phyloP scores from a whole-genome alignment of 139 green algal species.

The Astrephomene gubernaculifera region DNA sequence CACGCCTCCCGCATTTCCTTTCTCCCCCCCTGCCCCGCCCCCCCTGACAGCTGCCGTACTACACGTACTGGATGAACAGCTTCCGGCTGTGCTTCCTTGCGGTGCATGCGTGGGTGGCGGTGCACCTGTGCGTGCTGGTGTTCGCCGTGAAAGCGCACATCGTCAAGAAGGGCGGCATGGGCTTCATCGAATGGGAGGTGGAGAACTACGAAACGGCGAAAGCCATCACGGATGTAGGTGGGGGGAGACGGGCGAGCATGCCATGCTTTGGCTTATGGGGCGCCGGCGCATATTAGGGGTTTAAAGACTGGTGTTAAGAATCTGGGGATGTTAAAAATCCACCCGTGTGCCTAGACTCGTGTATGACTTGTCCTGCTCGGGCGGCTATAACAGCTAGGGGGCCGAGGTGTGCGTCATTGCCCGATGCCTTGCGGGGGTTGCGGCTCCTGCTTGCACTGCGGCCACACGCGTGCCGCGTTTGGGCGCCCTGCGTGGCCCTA shows the following conservation, averaged over 20 bases:
- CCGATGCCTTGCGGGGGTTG: too few relatives aligned
- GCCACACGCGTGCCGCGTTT: neutral
- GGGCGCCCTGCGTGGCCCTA: neutral
- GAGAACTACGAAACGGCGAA: slow-evolving; percentile 8
- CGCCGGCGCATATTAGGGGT: too few relatives aligned
- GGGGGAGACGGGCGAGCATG: neutral
- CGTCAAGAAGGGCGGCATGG: slow-evolving; percentile 26
- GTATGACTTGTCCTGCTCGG: too few relatives aligned
- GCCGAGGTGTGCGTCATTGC: too few relatives aligned
- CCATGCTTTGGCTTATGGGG: too few relatives aligned
- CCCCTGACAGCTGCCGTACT: slow-evolving; percentile 55
- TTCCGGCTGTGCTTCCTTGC: slow-evolving; percentile 54
- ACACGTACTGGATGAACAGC: slow-evolving; percentile 60
- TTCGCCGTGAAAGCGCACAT: slow-evolving; percentile 34
- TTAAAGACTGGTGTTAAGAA: too few relatives aligned
- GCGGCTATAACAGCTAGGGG: too few relatives aligned
- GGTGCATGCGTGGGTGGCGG: slow-evolving; percentile 54
- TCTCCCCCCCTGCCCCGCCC: neutral
- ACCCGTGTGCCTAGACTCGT: neutral
- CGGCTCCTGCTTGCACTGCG: neutral
- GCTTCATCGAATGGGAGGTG: slow-evolving; percentile 23
- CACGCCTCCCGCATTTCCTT: too few relatives aligned
- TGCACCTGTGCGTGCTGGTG: slow-evolving; percentile 44
- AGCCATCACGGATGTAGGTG: slow-evolving; percentile 35
- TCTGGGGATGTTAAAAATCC: neutral